Evolutionary conservation across 345 rosid genomes (phyloP).

Genomic region (Toxicodendron radicans): DNA sequence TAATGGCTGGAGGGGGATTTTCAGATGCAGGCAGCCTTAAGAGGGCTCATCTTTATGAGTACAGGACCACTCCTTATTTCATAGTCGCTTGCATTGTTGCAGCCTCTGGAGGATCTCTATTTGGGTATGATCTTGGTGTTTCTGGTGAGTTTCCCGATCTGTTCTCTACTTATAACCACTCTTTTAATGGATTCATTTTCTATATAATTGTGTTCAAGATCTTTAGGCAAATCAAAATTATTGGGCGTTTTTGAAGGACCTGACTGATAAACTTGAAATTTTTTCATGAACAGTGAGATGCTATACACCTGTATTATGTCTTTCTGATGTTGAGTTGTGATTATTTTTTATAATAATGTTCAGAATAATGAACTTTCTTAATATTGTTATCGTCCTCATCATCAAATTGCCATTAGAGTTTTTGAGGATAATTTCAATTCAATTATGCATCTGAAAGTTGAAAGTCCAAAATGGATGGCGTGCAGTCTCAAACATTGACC

Average conservation of each 20-base stretch:
- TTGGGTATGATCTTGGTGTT: constrained; percentile 86
- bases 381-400: neutral
- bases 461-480: too few relatives aligned
- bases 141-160: constrained; percentile 46
- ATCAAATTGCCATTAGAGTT: neutral
- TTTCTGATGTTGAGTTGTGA: neutral
- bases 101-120: constrained; percentile 70
- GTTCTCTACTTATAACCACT: too few relatives aligned
- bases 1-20: constrained; percentile 72
- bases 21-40: constrained; percentile 36
- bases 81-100: constrained; percentile 62
- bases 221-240: too few relatives aligned
- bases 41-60: constrained; percentile 74
- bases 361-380: neutral
- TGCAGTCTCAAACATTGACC: too few relatives aligned
- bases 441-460: too few relatives aligned
- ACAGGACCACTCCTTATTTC: constrained; percentile 59
- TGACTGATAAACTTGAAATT: too few relatives aligned
- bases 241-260: too few relatives aligned
- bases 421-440: too few relatives aligned
- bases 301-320: too few relatives aligned
- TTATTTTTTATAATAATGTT: neutral
- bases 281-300: too few relatives aligned
- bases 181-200: too few relatives aligned
- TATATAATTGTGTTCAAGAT: neutral